These are phyloP conservation scores for Eragrostis curvula DNA, from an alignment of 176 grass and related monocot genomes.

Conservation along the genomic window DNA sequence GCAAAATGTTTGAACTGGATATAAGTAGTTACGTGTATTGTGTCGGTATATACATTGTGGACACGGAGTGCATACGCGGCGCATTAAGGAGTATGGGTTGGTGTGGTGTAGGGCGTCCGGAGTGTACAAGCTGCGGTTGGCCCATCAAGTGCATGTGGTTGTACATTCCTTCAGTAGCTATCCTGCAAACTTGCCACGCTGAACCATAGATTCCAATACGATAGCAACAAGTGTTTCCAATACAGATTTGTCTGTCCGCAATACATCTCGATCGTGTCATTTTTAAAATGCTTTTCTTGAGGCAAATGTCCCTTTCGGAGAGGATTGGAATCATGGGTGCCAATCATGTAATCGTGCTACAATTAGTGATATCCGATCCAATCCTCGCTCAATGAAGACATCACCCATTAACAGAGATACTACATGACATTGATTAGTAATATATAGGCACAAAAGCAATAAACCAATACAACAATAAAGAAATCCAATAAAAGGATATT, in stretches of 20 bases:
- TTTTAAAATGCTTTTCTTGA: conserved; percentile 25
- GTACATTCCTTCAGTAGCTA: not conserved
- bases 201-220: conserved; percentile 14
- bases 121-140: conserved; percentile 12
- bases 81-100: too few species aligned
- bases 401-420: too few species aligned
- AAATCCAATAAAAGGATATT: too few species aligned
- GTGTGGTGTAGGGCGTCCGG: not conserved
- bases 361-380: not conserved
- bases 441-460: too few species aligned
- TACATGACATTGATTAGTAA: too few species aligned
- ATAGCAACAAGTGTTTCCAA: conserved; percentile 19
- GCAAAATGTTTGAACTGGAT: too few species aligned
- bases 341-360: not conserved
- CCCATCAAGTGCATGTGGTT: conserved; percentile 19
- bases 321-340: conserved; percentile 1
- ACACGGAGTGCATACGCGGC: too few species aligned
- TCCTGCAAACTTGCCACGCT: not conserved
- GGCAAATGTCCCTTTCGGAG: conserved; percentile 12
- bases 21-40: too few species aligned
- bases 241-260: not conserved
- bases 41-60: too few species aligned
- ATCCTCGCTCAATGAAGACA: too few species aligned
- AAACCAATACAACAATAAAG: too few species aligned
- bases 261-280: not conserved